Evolutionary conservation across 306 rosid genomes (phyloP), one percentile per base, ranked within the genome.

Genomic region (Cucumis melo): DNA sequence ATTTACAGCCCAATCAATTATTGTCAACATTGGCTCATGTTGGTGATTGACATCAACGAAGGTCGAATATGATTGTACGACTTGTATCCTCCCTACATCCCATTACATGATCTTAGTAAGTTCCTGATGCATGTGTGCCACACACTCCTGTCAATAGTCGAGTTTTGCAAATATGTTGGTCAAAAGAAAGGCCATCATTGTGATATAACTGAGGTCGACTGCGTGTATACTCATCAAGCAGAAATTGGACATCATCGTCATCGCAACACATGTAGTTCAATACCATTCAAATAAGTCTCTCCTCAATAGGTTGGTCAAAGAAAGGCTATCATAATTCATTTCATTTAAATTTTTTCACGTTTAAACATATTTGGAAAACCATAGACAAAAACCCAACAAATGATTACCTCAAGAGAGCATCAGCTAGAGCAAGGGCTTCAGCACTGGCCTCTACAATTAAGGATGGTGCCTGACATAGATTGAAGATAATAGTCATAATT

Each of bases 341-440:
- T 44, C 19, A 71, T 71, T 23, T 23, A 13, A 44, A 48, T 71
- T 71, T 21, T 27, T 14, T 46, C 57, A 71, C 59, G 15, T 9
- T 0, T 2, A 10, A 27, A 48, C 58, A 48, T 50, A 48, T 50
- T 16, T 16, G 60, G 59, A 68, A 88, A 79, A 80, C 4, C 15
- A 68, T 13, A 16, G 54, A 16, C 83, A 56, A 46, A 70, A 67
- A 58, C 51, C 17, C 56, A 53, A 71, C 74, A 44, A 51, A 75
- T 72, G 59, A 76, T 86, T 81, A 93, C 98, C 98, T 93, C 86
- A 93, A 78, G 83, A 93, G 97, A 44, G 91, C 90, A 77, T 93
- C 96, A 27, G 91, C 85, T 81, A 91, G 77, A 55, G 94, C 87
- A 73, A 91, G 88, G 81, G 96, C 89, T 80, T 93, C 98, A 39